Conservation (phyloP, 2,329 filamentous ascomycete genomes). For the Moelleriella libera region DNA sequence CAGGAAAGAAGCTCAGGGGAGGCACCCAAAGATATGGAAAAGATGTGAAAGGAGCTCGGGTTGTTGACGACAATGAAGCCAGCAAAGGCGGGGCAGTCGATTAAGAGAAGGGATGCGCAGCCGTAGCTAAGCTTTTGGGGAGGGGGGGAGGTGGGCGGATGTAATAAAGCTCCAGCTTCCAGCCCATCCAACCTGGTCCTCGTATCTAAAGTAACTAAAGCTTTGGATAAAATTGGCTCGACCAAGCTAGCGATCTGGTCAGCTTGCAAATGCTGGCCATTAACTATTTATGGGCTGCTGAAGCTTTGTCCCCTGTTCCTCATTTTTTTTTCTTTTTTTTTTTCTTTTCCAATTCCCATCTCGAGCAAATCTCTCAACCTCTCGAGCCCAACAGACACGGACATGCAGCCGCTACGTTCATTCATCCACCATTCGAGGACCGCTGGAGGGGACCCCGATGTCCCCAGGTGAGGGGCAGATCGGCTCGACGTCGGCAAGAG, state of each 20-base stretch:
- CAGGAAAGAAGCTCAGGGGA: neutral
- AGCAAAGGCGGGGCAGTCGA: conserved; percentile 3
- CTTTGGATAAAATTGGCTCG: too few species aligned
- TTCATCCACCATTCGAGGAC: neutral
- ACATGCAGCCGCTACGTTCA: too few species aligned
- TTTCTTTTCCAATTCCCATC: too few species aligned
- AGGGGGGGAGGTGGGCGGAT: neutral
- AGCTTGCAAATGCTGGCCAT: too few species aligned
- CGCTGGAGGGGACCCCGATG: neutral
- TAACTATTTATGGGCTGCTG: too few species aligned
- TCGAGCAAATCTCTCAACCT: too few species aligned
- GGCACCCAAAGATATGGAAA: neutral
- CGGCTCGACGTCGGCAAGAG: neutral
- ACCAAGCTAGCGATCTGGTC: too few species aligned
- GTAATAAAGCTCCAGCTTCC: neutral
- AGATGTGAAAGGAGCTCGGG: neutral
- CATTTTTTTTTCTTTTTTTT: too few species aligned
- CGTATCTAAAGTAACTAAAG: neutral
- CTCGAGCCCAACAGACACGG: too few species aligned
- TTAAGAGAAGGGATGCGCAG: neutral
- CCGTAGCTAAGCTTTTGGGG: neutral
- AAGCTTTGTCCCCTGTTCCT: too few species aligned
- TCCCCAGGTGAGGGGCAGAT: neutral
- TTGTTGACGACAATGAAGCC: conserved; percentile 1
- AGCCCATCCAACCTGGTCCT: neutral